phyloP scores from a whole-genome alignment of 306 rosid species.

The Quercus bicolor region DNA sequence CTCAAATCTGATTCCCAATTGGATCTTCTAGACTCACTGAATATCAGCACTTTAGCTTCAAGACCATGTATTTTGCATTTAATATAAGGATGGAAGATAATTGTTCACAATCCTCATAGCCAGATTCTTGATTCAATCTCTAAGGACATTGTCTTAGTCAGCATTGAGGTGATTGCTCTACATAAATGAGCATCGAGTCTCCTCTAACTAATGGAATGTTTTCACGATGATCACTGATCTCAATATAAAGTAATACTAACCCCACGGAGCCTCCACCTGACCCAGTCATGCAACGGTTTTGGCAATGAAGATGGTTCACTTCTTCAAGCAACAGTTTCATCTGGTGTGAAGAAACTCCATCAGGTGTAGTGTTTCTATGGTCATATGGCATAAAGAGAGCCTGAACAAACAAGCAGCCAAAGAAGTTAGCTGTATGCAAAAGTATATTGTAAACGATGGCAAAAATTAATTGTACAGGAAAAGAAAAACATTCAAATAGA shows the following conservation, averaged over 20 bases:
- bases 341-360: constrained; percentile 54
- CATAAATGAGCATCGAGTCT: not conserved
- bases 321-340: constrained; percentile 84
- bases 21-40: not conserved
- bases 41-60: not conserved
- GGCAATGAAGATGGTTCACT: constrained; percentile 74
- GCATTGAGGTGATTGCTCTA: not conserved
- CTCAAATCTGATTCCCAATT: not conserved
- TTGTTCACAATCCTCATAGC: not conserved
- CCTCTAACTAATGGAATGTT: constrained; percentile 1
- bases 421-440: not conserved
- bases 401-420: constrained; percentile 32
- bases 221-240: constrained; percentile 8
- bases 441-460: not conserved
- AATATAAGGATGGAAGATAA: not conserved
- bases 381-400: constrained; percentile 98
- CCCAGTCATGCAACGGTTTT: constrained; percentile 75
- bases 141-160: not conserved
- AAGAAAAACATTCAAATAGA: not conserved
- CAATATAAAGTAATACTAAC: constrained; percentile 45
- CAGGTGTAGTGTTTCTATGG: constrained; percentile 88
- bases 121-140: not conserved
- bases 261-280: constrained; percentile 99
- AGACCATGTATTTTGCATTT: not conserved
- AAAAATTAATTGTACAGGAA: not conserved